A percentile compares a stretch with the other conserved stretches of the same genome.
Conservation (phyloP, 2,329 filamentous ascomycete species). For the Graphilbum ipis-grandicollis region DNA sequence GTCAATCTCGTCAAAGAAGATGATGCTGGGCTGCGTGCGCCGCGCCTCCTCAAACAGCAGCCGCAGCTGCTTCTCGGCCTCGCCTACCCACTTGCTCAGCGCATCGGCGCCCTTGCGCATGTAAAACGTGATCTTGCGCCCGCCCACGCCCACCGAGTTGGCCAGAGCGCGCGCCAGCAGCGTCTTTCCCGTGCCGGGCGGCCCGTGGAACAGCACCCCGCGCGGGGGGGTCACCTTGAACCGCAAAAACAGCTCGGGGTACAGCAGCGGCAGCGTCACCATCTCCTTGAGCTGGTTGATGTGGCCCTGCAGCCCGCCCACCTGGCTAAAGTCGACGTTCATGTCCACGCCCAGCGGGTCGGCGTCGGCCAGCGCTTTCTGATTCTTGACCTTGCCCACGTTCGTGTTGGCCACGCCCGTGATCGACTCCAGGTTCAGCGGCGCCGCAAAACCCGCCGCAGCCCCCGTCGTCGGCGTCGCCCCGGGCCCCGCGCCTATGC, state of each 20-base stretch:
- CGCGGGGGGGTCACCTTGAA: slow-evolving; percentile 90
- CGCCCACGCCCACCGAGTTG: slow-evolving; percentile 74
- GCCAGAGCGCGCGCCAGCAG: slow-evolving; percentile 85
- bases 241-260: slow-evolving; percentile 80
- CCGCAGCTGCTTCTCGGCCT: slow-evolving; percentile 87
- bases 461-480: slow-evolving; percentile 37
- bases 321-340: slow-evolving; percentile 83
- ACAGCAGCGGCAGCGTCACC: slow-evolving; percentile 85
- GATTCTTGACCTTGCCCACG: slow-evolving; percentile 85
- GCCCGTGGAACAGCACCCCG: slow-evolving; percentile 91
- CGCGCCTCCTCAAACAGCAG: slow-evolving; percentile 90
- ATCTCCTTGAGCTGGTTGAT: slow-evolving; percentile 98
- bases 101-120: slow-evolving; percentile 99
- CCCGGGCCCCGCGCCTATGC: slow-evolving; percentile 39
- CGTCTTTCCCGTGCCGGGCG: slow-evolving; percentile 94
- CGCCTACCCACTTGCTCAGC: slow-evolving; percentile 96
- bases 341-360: slow-evolving; percentile 88
- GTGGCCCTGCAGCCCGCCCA: slow-evolving; percentile 81
- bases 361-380: slow-evolving; percentile 78
- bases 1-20: slow-evolving; percentile 99
- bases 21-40: slow-evolving; percentile 93
- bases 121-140: slow-evolving; percentile 93
- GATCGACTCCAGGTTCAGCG: slow-evolving; percentile 20
- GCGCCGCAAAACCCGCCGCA: slow-evolving; percentile 10
- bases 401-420: slow-evolving; percentile 45